Evolutionary conservation across 2,329 filamentous ascomycete genomes (phyloP).

Genomic region (Fusarium sp.): DNA sequence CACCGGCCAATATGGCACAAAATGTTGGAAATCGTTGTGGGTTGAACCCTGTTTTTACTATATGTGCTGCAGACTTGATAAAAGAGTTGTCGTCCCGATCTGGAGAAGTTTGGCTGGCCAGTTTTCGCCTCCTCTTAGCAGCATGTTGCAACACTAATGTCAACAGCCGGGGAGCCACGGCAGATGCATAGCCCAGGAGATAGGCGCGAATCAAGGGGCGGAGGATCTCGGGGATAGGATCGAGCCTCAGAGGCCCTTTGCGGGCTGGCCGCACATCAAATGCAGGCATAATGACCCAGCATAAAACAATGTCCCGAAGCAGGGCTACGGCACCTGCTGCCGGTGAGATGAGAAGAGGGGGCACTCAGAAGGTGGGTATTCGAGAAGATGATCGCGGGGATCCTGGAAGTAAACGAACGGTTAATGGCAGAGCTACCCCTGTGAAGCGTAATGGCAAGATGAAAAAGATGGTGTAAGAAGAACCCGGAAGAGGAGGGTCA

Average conservation of each 20-base stretch:
- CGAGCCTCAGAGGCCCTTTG: slow-evolving; percentile 45
- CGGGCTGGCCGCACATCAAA: slow-evolving; percentile 34
- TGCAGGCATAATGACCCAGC: slow-evolving; percentile 32
- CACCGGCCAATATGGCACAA: slow-evolving; percentile 71
- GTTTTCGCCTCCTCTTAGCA: slow-evolving; percentile 53
- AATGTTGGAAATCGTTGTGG: slow-evolving; percentile 72
- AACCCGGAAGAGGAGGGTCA: slow-evolving; percentile 23
- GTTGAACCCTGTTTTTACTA: slow-evolving; percentile 66
- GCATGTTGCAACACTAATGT: slow-evolving; percentile 66
- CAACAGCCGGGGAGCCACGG: slow-evolving; percentile 68
- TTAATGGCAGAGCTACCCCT: slow-evolving; percentile 42
- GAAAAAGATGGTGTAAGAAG: slow-evolving; percentile 43
- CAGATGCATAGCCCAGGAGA: slow-evolving; percentile 70
- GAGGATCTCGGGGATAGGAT: slow-evolving; percentile 62
- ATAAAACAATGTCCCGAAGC: slow-evolving; percentile 35
- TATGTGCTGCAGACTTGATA: slow-evolving; percentile 52
- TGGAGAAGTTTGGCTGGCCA: slow-evolving; percentile 44
- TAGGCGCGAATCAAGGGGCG: slow-evolving; percentile 72
- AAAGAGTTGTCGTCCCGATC: slow-evolving; percentile 52
- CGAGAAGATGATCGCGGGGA: slow-evolving; percentile 38
- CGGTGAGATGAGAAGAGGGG: slow-evolving; percentile 25
- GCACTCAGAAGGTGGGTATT: slow-evolving; percentile 33
- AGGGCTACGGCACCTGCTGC: slow-evolving; percentile 46
- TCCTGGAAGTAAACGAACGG: slow-evolving; percentile 37
- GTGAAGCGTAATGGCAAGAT: slow-evolving; percentile 26